Conservation (phyloP, 345 rosid species). For the Nephelium lappaceum region DNA sequence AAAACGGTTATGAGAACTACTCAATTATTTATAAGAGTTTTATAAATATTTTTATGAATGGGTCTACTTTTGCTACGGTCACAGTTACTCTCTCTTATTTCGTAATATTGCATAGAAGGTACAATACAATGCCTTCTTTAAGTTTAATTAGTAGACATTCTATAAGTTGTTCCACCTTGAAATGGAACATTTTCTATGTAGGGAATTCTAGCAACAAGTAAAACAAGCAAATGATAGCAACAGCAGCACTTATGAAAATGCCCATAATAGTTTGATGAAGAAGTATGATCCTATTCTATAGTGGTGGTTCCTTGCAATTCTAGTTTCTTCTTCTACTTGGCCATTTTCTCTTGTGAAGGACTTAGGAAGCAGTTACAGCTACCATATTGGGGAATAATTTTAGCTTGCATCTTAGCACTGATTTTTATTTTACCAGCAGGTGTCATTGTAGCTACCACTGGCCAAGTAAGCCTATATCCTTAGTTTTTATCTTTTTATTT, state of each 20-base stretch:
- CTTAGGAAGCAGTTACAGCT: constrained; percentile 31
- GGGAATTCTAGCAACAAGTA: constrained; percentile 30
- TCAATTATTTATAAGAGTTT: constrained; percentile 28
- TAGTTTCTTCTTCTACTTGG: no score
- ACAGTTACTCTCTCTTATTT: constrained; percentile 29
- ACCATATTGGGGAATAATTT: constrained; percentile 18
- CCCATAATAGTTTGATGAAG: constrained; percentile 48
- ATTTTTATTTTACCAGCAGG: constrained; percentile 37
- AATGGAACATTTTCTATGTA: neutral
- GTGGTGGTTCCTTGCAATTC: constrained; percentile 40
- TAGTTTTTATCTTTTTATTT: no score
- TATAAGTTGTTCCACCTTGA: neutral
- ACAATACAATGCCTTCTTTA: neutral
- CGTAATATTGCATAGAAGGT: constrained; percentile 34
- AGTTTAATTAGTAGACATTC: no score
- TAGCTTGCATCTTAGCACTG: constrained; percentile 30
- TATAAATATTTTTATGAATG: constrained; percentile 12
- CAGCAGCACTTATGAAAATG: constrained; percentile 19
- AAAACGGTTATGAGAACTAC: no score
- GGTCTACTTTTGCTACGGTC: constrained; percentile 27
- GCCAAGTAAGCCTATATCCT: constrained; percentile 21
- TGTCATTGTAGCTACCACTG: constrained; percentile 47
- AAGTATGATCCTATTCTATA: constrained; percentile 38
- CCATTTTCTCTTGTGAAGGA: no score
- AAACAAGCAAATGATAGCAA: constrained; percentile 16